These are phyloP conservation scores for Asterophora lycoperdoides DNA, from an alignment of 768 basidiomycete genomes.

Conservation along the genomic window DNA sequence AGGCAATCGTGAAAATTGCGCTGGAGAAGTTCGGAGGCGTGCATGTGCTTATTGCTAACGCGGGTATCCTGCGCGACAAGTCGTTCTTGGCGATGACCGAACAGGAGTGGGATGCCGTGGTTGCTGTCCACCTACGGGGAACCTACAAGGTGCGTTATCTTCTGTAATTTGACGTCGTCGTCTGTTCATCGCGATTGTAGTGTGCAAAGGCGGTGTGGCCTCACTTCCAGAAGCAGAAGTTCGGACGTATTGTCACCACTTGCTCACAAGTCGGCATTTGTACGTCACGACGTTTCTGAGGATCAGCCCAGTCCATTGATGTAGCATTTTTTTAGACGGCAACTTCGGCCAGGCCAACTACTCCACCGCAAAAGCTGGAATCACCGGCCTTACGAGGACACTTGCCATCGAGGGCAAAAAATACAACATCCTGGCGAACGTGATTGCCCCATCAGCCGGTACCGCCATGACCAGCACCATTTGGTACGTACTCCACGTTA, in stretches of 20 bases:
- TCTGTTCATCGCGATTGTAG: constrained; percentile 32
- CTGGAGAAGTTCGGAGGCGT: constrained; percentile 84
- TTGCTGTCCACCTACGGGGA: constrained; percentile 82
- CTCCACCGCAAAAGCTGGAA: constrained; percentile 88
- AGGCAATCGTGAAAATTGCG: constrained; percentile 82
- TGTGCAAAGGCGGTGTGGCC: constrained; percentile 96
- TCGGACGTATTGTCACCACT: constrained; percentile 93
- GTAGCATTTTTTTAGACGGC: constrained; percentile 52
- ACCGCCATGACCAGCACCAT: constrained; percentile 89
- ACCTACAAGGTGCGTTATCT: constrained; percentile 72
- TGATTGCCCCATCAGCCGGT: constrained; percentile 82
- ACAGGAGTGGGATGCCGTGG: constrained; percentile 91
- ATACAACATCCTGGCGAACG: constrained; percentile 87
- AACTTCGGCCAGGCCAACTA: constrained; percentile 97
- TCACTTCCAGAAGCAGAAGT: constrained; percentile 93
- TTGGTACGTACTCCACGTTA: constrained; percentile 42
- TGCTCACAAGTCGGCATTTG: constrained; percentile 90
- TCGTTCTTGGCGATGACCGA: constrained; percentile 87
- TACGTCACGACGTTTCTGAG: constrained; percentile 34
- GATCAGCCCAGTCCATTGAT: neutral
- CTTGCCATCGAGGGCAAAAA: constrained; percentile 89
- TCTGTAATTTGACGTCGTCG: neutral
- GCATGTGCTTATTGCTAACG: constrained; percentile 88
- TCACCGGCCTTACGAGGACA: constrained; percentile 86
- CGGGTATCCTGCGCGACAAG: constrained; percentile 91